These are phyloP conservation scores for Mrakia hoshinonis DNA, from an alignment of 768 basidiomycete species.

Conservation along the genomic window DNA sequence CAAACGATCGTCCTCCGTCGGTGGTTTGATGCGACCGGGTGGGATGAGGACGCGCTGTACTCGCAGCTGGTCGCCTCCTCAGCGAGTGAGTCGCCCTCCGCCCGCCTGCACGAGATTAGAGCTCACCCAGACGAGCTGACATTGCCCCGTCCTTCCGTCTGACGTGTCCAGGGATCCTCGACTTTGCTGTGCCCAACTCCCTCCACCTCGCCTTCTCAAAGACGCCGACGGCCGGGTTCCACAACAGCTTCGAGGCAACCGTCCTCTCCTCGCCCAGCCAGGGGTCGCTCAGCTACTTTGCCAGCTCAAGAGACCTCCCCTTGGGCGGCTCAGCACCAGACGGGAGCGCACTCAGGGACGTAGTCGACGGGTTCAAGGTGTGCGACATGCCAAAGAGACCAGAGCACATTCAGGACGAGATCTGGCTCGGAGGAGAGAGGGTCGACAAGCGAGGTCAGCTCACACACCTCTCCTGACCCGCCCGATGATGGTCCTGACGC, in stretches of 20 bases:
- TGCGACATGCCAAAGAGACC: slow-evolving; percentile 73
- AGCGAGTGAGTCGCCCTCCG: slow-evolving; percentile 51
- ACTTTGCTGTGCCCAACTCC: slow-evolving; percentile 83
- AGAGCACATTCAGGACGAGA: slow-evolving; percentile 55
- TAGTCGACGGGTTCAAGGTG: slow-evolving; percentile 78
- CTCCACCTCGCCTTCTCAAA: slow-evolving; percentile 60
- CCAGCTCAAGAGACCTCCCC: not conserved
- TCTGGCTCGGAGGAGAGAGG: slow-evolving; percentile 70
- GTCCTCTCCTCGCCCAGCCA: slow-evolving; percentile 83
- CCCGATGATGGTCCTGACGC: not conserved
- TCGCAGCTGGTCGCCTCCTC: slow-evolving; percentile 83
- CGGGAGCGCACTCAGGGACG: slow-evolving; percentile 67
- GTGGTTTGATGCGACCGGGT: slow-evolving; percentile 86
- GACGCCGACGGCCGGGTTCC: slow-evolving; percentile 48
- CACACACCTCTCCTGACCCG: not conserved
- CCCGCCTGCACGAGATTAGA: not conserved
- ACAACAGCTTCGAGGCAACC: not conserved
- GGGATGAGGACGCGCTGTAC: slow-evolving; percentile 94
- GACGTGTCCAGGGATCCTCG: slow-evolving; percentile 62
- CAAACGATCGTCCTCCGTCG: slow-evolving; percentile 54
- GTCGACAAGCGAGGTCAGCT: slow-evolving; percentile 64
- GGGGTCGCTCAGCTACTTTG: slow-evolving; percentile 55
- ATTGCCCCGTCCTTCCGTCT: not conserved
- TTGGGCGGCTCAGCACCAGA: slow-evolving; percentile 2
- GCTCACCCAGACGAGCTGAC: not conserved